Conservation (phyloP, 495 filamentous ascomycete species). For the Penicillium diatomitis region DNA sequence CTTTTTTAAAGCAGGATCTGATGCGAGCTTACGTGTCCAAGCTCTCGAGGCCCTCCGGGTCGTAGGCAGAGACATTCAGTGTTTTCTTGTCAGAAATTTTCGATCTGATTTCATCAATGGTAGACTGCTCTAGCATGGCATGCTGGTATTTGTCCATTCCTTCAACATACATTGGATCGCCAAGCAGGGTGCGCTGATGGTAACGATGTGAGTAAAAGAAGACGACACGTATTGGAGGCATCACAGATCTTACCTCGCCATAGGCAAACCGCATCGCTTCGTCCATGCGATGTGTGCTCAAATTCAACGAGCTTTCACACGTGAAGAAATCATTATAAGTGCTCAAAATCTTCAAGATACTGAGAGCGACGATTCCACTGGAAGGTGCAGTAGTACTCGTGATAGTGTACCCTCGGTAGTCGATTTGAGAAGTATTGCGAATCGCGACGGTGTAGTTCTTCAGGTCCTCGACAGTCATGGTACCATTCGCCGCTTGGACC, state of each 20-base stretch:
- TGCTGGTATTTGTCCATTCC: conserved; percentile 55
- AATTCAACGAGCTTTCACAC: conserved; percentile 38
- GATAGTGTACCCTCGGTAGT: conserved; percentile 63
- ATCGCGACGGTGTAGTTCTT: conserved; percentile 55
- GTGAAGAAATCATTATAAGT: conserved; percentile 55
- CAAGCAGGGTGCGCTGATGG: conserved; percentile 51
- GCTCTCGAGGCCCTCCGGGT: conserved; percentile 52
- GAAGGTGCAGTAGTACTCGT: conserved; percentile 61
- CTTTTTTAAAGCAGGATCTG: background rate
- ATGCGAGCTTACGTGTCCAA: conserved; percentile 42
- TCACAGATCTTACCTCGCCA: conserved; percentile 39
- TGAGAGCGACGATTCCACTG: conserved; percentile 62
- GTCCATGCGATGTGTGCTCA: conserved; percentile 70
- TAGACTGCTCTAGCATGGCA: conserved; percentile 52
- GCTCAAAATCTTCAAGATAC: conserved; percentile 67
- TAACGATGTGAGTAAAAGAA: background rate
- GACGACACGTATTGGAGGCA: background rate
- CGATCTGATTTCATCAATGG: conserved; percentile 46
- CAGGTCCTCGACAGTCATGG: conserved; percentile 74
- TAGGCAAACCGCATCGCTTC: conserved; percentile 87
- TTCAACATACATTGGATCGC: conserved; percentile 65
- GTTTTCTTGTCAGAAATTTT: conserved; percentile 65
- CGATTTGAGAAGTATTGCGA: conserved; percentile 52
- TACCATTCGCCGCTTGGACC: conserved; percentile 58
- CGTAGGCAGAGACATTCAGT: conserved; percentile 59